Evolutionary conservation across 139 green algal species (phyloP), one percentile per base, ranked within the genome.

Genomic region (Chlamydomonas incerta): DNA sequence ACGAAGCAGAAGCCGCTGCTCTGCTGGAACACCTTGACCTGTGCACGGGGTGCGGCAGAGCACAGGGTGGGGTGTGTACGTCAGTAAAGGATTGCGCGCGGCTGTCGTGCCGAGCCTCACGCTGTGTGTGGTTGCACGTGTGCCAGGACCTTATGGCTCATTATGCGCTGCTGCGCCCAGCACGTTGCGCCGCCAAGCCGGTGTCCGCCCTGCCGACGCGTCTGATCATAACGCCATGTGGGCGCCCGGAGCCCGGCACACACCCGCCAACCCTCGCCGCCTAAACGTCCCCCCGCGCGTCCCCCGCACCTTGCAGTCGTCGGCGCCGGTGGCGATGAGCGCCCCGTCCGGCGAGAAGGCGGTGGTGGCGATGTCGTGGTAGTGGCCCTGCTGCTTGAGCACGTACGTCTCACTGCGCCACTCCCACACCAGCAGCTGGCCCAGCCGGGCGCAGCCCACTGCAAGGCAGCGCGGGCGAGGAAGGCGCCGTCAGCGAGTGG

Each of bases 401-500:
- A 99, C 95, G 85, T 99, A 99, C 34, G 88, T 97, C 91, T 99
- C 97, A 29, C 88, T 95, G 55, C 95, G 92, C 97, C 97, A 99
- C 87, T 99, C 97, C 97, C 97, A 99, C 65, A 99, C 97, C 85
- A 99, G 92, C 93, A 99, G 91, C 95, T 99, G 97, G 13, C 97
- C 97, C 68, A 99, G 93, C 65, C 87, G 87, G 15, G 96, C 95
- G 60, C 93, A 96, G 10, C 96, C 96, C 31, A 98, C 93, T 90
- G 84, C 35, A n/a, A n/a, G n/a, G n/a, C n/a, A n/a, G n/a, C n/a
- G n/a, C n/a, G n/a, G n/a, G n/a, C n/a, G n/a, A n/a, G n/a, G n/a
- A n/a, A n/a, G n/a, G n/a, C n/a, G n/a, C n/a, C n/a, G n/a, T n/a
- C n/a, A n/a, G n/a, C n/a, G n/a, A n/a, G n/a, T n/a, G n/a, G n/a